These are phyloP conservation scores for Wickerhamiella dianesei DNA, from an alignment of 805 yeast genomes.

Conservation along the genomic window DNA sequence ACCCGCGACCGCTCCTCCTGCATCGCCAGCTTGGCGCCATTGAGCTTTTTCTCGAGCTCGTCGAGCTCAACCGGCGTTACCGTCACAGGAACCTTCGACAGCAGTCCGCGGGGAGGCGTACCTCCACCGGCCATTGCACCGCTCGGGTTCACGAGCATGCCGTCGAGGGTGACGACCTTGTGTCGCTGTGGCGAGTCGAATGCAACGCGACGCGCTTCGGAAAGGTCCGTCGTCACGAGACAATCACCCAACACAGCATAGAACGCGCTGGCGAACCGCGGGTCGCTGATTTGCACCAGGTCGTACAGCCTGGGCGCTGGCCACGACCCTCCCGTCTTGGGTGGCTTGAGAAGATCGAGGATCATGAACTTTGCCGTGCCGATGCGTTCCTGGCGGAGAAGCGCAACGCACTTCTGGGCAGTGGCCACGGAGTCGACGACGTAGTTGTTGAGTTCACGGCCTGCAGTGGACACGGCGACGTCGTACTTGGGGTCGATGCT, in stretches of 20 bases:
- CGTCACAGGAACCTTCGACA: slow-evolving; percentile 28
- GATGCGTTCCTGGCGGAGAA: slow-evolving; percentile 62
- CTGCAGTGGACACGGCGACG: slow-evolving; percentile 89
- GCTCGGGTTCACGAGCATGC: slow-evolving; percentile 78
- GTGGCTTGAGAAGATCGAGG: slow-evolving; percentile 45
- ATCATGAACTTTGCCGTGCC: slow-evolving; percentile 87
- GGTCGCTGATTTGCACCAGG: slow-evolving; percentile 52
- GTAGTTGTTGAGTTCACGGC: slow-evolving; percentile 79
- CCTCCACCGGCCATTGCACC: slow-evolving; percentile 99
- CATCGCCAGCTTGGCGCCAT: slow-evolving; percentile 8
- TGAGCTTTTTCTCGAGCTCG: slow-evolving; percentile 10
- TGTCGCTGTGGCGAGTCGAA: slow-evolving; percentile 57
- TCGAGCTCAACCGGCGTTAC: slow-evolving; percentile 13
- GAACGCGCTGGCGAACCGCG: slow-evolving; percentile 71
- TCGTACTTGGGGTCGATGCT: slow-evolving; percentile 78
- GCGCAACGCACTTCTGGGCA: slow-evolving; percentile 68
- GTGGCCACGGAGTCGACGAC: slow-evolving; percentile 72
- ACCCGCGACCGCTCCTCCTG: slow-evolving; percentile 6
- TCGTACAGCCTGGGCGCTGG: slow-evolving; percentile 68
- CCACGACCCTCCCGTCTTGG: slow-evolving; percentile 25
- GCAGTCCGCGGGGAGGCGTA: slow-evolving; percentile 51
- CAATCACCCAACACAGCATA: slow-evolving; percentile 80
- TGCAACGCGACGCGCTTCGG: slow-evolving; percentile 78
- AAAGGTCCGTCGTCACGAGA: slow-evolving; percentile 63
- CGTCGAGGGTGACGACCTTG: slow-evolving; percentile 87